Evolutionary conservation across 1,284 basidiomycete species (phyloP).

Genomic region (Schizophyllum amplum): DNA sequence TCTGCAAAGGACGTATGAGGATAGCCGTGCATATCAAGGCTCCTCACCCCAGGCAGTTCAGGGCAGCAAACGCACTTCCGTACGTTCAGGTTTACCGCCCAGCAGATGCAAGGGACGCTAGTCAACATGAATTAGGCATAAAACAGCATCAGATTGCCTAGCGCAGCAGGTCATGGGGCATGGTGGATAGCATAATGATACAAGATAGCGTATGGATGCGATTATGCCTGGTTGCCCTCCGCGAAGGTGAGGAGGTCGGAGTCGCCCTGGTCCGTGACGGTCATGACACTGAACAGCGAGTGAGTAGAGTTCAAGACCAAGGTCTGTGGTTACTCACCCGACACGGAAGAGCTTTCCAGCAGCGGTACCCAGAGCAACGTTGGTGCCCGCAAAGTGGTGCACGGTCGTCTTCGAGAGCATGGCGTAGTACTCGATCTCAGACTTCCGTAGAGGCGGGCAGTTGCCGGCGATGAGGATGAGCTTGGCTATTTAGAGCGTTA

Average conservation of each 20-base stretch:
- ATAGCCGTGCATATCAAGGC: too few relatives aligned
- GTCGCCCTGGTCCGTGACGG: constrained; percentile 94
- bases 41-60: too few relatives aligned
- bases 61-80: too few relatives aligned
- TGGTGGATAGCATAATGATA: background rate
- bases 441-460: constrained; percentile 98
- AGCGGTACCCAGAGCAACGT: constrained; percentile 97
- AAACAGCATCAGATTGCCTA: background rate
- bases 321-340: constrained; percentile 50
- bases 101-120: too few relatives aligned
- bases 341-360: constrained; percentile 99
- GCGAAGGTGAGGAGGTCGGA: constrained; percentile 85
- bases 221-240: constrained; percentile 47
- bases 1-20: too few relatives aligned
- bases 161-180: background rate
- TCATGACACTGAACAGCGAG: constrained; percentile 73
- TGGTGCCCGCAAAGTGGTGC: constrained; percentile 95
- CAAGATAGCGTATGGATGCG: background rate
- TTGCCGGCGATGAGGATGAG: constrained; percentile 98
- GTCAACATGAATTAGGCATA: background rate
- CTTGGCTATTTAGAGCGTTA: constrained; percentile 73
- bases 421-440: constrained; percentile 99
- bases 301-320: background rate
- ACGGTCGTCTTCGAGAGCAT: constrained; percentile 98
- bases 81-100: too few relatives aligned